Base-by-base conservation (phyloP, 345 rosid genomes). In the Mercurialis annua region DNA sequence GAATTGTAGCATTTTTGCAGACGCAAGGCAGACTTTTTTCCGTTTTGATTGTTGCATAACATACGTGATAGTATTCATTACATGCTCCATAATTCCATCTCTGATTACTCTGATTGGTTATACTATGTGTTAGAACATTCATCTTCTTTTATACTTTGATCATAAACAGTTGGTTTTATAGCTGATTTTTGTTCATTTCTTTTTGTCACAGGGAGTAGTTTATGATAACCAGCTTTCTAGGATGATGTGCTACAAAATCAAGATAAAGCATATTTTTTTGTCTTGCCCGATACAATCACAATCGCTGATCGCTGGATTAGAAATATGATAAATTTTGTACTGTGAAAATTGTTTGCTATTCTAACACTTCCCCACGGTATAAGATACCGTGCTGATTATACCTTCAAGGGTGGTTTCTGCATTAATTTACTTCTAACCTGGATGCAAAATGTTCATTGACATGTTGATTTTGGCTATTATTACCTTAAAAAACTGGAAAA, bases 191-290 rank as follows among this genome's bases (percentile, higher is more conserved):
- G 20, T 0, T 33, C n/a, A 38, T 30, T 40, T 4, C n/a, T 27
- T 15, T 30, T 6, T 26, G 6, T 46, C 21, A 10, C 74, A 71
- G 64, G 69, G 74, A 64, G 57, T 56, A 71, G 58, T 4, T 26
- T 46, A 29, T 36, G 52, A 43, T 46, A 16, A 30, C 47, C 64
- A 64, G 64, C 62, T 30, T 50, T n/a, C 15, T n/a, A 20, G 47
- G 51, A 60, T 46, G 27, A 12, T 54, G 0, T 31, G 73, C 24
- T 23, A 31, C 17, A 27, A 48, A 62, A 62, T 33, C 14, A 31
- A 62, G 56, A 31, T 30, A 27, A n/a, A 20, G 27, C 48, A 47
- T 26, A 46, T 18, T 43, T 26, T 50, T 24, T 36, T 17, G 24
- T 53, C 49, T 61, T 16, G 5, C 36, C 52, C 5, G 12, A 30